Evolutionary conservation across 2,329 filamentous ascomycete genomes (phyloP), one percentile per base, ranked within the genome.

Genomic region (Fusarium coicis): DNA sequence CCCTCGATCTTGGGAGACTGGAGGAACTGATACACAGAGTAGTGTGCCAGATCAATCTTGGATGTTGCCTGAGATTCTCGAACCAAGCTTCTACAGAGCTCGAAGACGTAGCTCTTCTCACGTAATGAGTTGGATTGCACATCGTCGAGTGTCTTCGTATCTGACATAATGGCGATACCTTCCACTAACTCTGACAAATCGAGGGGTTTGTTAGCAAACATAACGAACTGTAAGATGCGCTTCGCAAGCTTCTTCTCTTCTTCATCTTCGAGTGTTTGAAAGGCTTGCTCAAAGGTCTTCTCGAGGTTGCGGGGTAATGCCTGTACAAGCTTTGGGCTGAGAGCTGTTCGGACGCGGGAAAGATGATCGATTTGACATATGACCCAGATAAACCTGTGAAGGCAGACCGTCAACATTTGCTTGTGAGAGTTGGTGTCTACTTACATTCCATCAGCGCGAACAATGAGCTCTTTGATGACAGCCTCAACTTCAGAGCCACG

Each of bases 351-450:
- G 18, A 53, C 18, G 2, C 34, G 50, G 18, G 34, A 28, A 0
- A 53, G 50, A 10, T 53, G 50, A 0, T 53, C 50, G 0, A 53
- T 36, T 5, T 53, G 50, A 10, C 50, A 53, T 8, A 53, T 53
- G 6, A 53, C 50, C 50, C 50, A 53, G 10, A 53, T 36, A 4
- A 53, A 37, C 50, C 50, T 37, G 18, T 16, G 7, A 2, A 19
- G 6, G 0, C 0, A 0, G 2, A 34, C 1, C 1, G 11, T 52
- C 1, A 52, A 30, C 47, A 0, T 0, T 0, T 10, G 8, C 0
- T 5, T 2, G 1, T 34, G 11, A 8, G 16, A 4, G 15, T 7
- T 19, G 2, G 1, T 8, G 2, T 2, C 2, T 5, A 37, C 50
- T 21, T 16, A 16, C 50, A 53, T 53, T 11, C 50, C 50, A 7